phyloP scores from a whole-genome alignment of 169 alveolate species.

The Eimeria tenella region DNA sequence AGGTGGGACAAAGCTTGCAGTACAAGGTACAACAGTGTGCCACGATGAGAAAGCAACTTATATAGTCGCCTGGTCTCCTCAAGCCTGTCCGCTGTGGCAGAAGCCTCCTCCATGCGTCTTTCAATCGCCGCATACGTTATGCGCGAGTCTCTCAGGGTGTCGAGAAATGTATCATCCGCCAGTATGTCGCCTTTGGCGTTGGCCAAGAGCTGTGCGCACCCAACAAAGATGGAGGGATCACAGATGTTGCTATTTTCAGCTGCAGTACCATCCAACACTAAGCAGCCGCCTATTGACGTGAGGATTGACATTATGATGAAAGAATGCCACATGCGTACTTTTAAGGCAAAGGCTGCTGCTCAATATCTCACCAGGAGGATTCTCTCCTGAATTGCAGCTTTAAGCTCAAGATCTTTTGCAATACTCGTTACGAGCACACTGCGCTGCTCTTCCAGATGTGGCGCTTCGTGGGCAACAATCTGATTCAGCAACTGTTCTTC shows the following conservation, averaged over 20 bases:
- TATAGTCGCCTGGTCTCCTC: conserved; percentile 95
- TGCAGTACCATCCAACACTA: background rate
- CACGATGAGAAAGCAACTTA: conserved; percentile 96
- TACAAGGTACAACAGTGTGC: conserved; percentile 93
- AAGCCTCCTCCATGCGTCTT: conserved; percentile 90
- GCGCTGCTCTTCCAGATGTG: conserved; percentile 93
- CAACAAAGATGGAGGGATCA: background rate
- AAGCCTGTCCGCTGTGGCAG: conserved; percentile 90
- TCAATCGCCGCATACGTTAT: conserved; percentile 83
- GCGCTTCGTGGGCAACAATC: conserved; percentile 94
- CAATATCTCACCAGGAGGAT: conserved; percentile 86
- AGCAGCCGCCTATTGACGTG: too few species aligned
- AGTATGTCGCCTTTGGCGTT: conserved; percentile 69
- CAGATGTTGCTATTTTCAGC: background rate
- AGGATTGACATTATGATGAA: background rate
- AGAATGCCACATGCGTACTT: background rate
- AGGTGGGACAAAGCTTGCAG: conserved; percentile 83
- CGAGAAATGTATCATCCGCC: conserved; percentile 56
- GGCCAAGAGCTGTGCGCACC: conserved; percentile 75
- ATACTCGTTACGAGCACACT: conserved; percentile 90
- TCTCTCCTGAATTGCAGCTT: conserved; percentile 92
- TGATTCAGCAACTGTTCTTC: conserved; percentile 96
- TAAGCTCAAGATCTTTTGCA: conserved; percentile 90
- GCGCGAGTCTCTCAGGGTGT: conserved; percentile 42
- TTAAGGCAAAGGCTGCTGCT: background rate